Conservation (phyloP, 495 filamentous ascomycete genomes). For the Trichodelitschia bisporula region DNA sequence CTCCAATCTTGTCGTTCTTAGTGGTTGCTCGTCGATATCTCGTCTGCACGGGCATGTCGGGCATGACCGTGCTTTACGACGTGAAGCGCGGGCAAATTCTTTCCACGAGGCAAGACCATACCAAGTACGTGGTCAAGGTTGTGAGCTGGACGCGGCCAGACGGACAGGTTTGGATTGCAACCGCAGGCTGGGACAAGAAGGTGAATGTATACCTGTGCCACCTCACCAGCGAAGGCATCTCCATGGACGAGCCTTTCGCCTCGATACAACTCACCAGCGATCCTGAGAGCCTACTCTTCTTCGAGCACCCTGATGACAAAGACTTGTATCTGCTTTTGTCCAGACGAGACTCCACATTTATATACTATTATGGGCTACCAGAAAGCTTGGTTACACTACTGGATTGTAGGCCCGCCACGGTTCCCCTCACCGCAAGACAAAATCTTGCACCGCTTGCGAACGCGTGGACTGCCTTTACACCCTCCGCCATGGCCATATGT, state of each 20-base stretch:
- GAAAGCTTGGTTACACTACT: slow-evolving; percentile 2
- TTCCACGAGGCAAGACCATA: slow-evolving; percentile 29
- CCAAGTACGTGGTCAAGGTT: slow-evolving; percentile 36
- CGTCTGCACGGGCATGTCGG: slow-evolving; percentile 38
- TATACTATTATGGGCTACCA: slow-evolving; percentile 32
- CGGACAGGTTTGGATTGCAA: slow-evolving; percentile 24
- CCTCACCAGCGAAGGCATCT: slow-evolving; percentile 1
- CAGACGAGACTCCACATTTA: slow-evolving; percentile 32
- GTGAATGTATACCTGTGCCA: slow-evolving; percentile 25
- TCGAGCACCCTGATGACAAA: slow-evolving; percentile 21
- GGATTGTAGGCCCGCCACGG: too few species aligned
- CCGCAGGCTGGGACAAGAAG: slow-evolving; percentile 39
- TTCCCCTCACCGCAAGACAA: slow-evolving; percentile 29
- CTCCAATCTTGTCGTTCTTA: slow-evolving; percentile 27
- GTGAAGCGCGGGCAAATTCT: slow-evolving; percentile 16
- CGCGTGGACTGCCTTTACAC: slow-evolving; percentile 39
- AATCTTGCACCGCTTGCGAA: slow-evolving; percentile 41
- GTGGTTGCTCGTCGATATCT: slow-evolving; percentile 13
- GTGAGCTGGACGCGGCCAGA: slow-evolving; percentile 17
- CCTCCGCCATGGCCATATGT: slow-evolving; percentile 29
- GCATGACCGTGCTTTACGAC: slow-evolving; percentile 24
- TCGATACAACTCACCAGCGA: slow-evolving; percentile 27
- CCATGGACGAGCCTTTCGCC: slow-evolving; percentile 18
- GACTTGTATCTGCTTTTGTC: slow-evolving; percentile 27
- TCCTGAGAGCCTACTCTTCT: slow-evolving; percentile 35